Percentiles rank a stretch among this genome's conserved stretches.
Evolutionary conservation across 306 rosid genomes (phyloP).

Genomic region (Medicago lupulina): DNA sequence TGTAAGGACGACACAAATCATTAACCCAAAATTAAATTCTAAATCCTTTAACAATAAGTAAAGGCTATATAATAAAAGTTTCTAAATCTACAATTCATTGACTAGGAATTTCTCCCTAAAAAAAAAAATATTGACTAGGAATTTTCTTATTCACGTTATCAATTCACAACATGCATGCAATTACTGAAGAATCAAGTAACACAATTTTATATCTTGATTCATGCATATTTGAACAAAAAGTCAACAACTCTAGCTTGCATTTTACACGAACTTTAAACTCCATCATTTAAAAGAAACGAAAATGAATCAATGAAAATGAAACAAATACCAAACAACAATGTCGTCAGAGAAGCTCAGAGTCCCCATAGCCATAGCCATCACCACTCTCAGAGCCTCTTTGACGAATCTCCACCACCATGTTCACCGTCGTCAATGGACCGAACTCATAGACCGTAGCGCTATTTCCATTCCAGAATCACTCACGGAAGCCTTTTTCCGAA

Average conservation of each 20-base stretch:
- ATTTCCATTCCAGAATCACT: conserved; percentile 48
- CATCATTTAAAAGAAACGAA: not conserved
- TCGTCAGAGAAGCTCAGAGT: conserved; percentile 34
- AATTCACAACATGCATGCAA: too few relatives aligned
- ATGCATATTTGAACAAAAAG: not conserved
- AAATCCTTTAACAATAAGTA: too few relatives aligned
- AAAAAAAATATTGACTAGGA: too few relatives aligned
- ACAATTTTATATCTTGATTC: too few relatives aligned
- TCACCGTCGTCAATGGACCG: conserved; percentile 53
- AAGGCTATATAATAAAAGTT: too few relatives aligned
- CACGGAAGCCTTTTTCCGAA: conserved; percentile 50
- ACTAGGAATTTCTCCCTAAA: too few relatives aligned
- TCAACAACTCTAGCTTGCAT: not conserved
- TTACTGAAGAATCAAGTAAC: too few relatives aligned
- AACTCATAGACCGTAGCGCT: conserved; percentile 50
- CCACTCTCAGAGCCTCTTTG: not conserved
- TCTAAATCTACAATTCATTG: too few relatives aligned
- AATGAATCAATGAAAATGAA: not conserved
- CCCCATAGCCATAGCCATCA: not conserved
- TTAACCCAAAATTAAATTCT: too few relatives aligned
- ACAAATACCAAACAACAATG: conserved; percentile 24
- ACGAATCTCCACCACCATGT: conserved; percentile 24
- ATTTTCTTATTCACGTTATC: too few relatives aligned
- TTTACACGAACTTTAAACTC: conserved; percentile 5
- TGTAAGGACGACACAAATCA: too few relatives aligned